Conservation (phyloP, 208 protist genomes). For the Trypanosoma platydactyli region DNA sequence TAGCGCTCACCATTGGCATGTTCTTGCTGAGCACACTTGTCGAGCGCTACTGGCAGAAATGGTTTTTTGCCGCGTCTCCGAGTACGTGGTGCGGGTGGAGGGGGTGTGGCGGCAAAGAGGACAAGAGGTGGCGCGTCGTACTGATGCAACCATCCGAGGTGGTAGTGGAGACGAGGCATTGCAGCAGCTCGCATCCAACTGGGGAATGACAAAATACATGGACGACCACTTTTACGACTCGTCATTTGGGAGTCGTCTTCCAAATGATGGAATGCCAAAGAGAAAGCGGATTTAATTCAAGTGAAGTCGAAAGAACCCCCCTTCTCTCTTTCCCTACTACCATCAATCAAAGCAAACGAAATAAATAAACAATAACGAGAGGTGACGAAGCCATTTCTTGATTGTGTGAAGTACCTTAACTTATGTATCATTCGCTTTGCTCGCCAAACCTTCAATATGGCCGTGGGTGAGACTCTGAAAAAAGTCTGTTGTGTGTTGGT, state of each 20-base stretch:
- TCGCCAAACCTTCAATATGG: too few relatives aligned
- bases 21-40: conserved; percentile 48
- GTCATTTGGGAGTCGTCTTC: conserved; percentile 22
- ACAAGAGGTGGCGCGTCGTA: conserved; percentile 8
- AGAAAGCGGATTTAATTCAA: conserved; percentile 9
- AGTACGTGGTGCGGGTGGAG: conserved; percentile 67
- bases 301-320: conserved; percentile 3
- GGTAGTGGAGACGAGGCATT: conserved; percentile 7
- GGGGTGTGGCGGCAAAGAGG: conserved; percentile 36
- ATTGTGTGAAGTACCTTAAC: neutral
- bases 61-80: conserved; percentile 42
- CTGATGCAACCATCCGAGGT: neutral
- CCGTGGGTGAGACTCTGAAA: too few relatives aligned
- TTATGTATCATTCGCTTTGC: too few relatives aligned
- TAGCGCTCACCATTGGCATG: conserved; percentile 27
- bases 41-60: conserved; percentile 57
- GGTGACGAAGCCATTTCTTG: neutral
- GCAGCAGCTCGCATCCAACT: conserved; percentile 22
- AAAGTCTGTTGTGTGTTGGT: too few relatives aligned
- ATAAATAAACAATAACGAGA: too few relatives aligned
- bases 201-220: conserved; percentile 32
- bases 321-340: too few relatives aligned
- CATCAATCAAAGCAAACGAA: too few relatives aligned
- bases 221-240: conserved; percentile 22
- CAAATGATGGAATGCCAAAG: conserved; percentile 28